phyloP scores from a whole-genome alignment of 2,329 filamentous ascomycete species.

The Aschersonia sp. region DNA sequence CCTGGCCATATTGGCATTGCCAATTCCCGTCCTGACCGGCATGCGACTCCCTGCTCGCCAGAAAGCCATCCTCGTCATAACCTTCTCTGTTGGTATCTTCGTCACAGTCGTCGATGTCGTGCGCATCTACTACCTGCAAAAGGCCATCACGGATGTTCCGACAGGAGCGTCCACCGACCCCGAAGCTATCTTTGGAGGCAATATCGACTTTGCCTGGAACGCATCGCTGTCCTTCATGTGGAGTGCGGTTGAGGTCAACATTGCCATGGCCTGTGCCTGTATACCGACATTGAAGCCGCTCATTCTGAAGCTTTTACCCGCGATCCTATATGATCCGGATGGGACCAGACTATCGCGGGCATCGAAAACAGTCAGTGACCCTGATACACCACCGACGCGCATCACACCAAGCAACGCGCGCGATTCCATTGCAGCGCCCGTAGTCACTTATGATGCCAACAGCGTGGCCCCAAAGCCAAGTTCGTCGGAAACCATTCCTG shows the following conservation, averaged over 20 bases:
- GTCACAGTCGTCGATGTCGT: conserved; percentile 80
- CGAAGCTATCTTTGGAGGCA: conserved; percentile 33
- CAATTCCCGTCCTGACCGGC: conserved; percentile 73
- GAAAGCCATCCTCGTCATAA: conserved; percentile 74
- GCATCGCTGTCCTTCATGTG: conserved; percentile 82
- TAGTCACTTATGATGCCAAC: not conserved
- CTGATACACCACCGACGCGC: conserved; percentile 13
- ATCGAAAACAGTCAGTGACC: conserved; percentile 16
- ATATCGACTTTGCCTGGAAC: conserved; percentile 51
- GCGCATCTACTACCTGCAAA: conserved; percentile 78
- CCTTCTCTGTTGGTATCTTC: conserved; percentile 77
- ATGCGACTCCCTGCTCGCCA: conserved; percentile 77
- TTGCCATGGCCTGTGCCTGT: conserved; percentile 80
- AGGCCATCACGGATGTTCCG: conserved; percentile 39
- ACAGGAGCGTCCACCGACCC: conserved; percentile 20
- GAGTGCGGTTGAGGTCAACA: conserved; percentile 82
- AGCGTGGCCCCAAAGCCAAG: not conserved
- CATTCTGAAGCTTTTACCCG: conserved; percentile 48
- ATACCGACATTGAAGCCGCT: conserved; percentile 87
- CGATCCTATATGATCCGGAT: conserved; percentile 38
- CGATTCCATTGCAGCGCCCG: not conserved
- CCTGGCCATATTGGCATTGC: conserved; percentile 71
- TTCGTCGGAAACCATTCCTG: conserved; percentile 12
- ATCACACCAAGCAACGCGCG: conserved; percentile 1
- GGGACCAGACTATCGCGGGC: conserved; percentile 16